phyloP scores from a whole-genome alignment of 176 grass and related monocot genomes.

The Oryza meridionalis region DNA sequence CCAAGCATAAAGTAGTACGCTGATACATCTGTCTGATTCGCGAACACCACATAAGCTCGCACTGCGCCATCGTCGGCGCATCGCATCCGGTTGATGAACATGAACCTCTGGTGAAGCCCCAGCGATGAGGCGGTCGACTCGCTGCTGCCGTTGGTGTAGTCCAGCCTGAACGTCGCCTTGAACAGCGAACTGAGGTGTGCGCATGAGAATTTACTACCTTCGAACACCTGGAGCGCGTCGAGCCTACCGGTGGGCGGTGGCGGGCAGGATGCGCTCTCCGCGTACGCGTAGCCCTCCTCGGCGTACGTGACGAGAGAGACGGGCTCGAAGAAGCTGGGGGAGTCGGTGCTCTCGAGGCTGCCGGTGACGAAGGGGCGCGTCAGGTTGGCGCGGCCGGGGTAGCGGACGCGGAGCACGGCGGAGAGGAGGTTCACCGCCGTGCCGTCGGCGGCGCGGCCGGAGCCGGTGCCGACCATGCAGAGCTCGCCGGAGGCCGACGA shows the following conservation, averaged over 20 bases:
- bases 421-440: slow-evolving; percentile 43
- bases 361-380: slow-evolving; percentile 59
- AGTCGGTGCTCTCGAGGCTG: slow-evolving; percentile 49
- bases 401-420: slow-evolving; percentile 61
- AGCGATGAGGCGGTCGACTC: slow-evolving; percentile 30
- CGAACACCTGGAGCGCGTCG: slow-evolving; percentile 50
- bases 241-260: slow-evolving; percentile 15
- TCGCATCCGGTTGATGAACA: slow-evolving; percentile 56
- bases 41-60: slow-evolving; percentile 63
- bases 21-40: slow-evolving; percentile 38
- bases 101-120: slow-evolving; percentile 41
- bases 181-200: slow-evolving; percentile 38
- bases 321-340: slow-evolving; percentile 33
- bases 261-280: slow-evolving; percentile 62
- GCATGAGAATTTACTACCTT: slow-evolving; percentile 45
- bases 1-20: slow-evolving; percentile 44
- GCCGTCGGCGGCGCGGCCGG: slow-evolving; percentile 45
- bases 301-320: slow-evolving; percentile 68
- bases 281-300: slow-evolving; percentile 58
- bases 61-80: slow-evolving; percentile 57
- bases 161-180: slow-evolving; percentile 40
- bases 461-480: slow-evolving; percentile 80
- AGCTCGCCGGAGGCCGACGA: slow-evolving; percentile 57
- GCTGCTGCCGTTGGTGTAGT: slow-evolving; percentile 27
- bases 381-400: slow-evolving; percentile 53